Base-by-base conservation (phyloP, 208 protist species). In the Trypanosoma boissoni region DNA sequence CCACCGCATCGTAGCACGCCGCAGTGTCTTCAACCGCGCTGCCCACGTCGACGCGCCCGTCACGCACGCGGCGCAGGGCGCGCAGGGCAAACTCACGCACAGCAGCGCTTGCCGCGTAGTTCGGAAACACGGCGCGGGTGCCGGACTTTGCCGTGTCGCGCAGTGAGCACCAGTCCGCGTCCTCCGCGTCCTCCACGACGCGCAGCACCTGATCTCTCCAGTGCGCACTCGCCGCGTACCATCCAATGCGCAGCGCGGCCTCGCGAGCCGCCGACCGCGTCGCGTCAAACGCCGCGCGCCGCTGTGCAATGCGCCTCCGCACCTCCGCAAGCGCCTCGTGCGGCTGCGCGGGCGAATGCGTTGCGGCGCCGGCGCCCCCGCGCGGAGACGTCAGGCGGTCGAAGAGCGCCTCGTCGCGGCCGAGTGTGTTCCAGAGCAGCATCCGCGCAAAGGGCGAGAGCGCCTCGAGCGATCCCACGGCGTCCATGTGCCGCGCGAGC, bases 201-300 rank as follows among this genome's bases (percentile, higher is more conserved):
- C 60, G 62, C 34, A 90, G 53, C 2, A 80, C 74, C 63, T 91
- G 82, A 62, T 94, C 88, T 6, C 88, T 65, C 85, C 88, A 94
- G 58, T 92, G 88, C 21, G 88, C 88, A 52, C 84, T 92, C 20
- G 80, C 62, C 3, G 88, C 84, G 52, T 78, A 84, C 85, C 88
- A 94, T 12, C 78, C 79, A 34, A 92, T 62, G n/a, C 78, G 74
- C 20, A 76, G 64, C 10, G 83, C 83, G 2, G 70, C 68, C 24
- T 76, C 58, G 5, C 87, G 74, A 9, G 76, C 68, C 2, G 59
- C 57, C 1, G 46, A 59, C 1, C 87, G 80, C 3, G 66, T 64
- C 8, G 44, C 64, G 7, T 81, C 64, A 51, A 86, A 72, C 7
- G 63, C 72, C 10, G 51, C 20, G 23, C 42, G 64, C 50, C 54